Conservation (phyloP, 169 alveolate genomes). For the Eimeria praecox region DNA sequence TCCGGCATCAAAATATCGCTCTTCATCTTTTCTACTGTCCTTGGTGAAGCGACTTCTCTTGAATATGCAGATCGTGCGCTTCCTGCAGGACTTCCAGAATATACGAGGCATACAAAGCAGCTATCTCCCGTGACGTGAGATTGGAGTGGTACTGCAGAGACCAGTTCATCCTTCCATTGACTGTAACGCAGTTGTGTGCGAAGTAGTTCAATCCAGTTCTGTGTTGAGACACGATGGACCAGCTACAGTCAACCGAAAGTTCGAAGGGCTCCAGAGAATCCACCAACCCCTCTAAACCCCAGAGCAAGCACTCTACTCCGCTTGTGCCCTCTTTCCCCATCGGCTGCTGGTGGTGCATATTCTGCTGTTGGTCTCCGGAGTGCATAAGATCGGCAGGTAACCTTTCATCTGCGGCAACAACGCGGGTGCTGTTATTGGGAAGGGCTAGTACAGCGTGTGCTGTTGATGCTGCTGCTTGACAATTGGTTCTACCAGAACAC, state of each 20-base stretch:
- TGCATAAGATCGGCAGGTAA: neutral
- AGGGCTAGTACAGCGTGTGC: slow-evolving; percentile 10
- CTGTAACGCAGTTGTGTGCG: slow-evolving; percentile 87
- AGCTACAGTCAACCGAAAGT: slow-evolving; percentile 64
- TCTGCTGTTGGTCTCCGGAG: slow-evolving; percentile 5
- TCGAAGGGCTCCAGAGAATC: slow-evolving; percentile 56
- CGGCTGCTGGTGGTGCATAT: slow-evolving; percentile 1
- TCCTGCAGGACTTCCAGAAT: slow-evolving; percentile 65
- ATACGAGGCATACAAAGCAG: slow-evolving; percentile 82
- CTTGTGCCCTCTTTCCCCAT: neutral
- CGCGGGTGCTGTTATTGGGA: neutral
- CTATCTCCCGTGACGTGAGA: slow-evolving; percentile 83
- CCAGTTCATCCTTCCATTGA: slow-evolving; percentile 85
- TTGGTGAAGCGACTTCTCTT: neutral
- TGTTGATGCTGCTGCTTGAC: slow-evolving; percentile 1
- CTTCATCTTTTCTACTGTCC: neutral
- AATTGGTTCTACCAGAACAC: slow-evolving; percentile 1
- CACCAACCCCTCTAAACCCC: slow-evolving; percentile 36
- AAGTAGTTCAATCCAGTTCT: slow-evolving; percentile 84
- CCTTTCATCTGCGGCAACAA: slow-evolving; percentile 13
- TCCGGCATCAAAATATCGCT: neutral
- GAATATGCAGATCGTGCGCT: slow-evolving; percentile 46
- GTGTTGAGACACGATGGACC: slow-evolving; percentile 80
- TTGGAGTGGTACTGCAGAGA: slow-evolving; percentile 87
- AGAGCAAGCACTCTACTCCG: slow-evolving; percentile 20